Conservation (phyloP, 768 basidiomycete species). For the Psilocybe cyanescens region DNA sequence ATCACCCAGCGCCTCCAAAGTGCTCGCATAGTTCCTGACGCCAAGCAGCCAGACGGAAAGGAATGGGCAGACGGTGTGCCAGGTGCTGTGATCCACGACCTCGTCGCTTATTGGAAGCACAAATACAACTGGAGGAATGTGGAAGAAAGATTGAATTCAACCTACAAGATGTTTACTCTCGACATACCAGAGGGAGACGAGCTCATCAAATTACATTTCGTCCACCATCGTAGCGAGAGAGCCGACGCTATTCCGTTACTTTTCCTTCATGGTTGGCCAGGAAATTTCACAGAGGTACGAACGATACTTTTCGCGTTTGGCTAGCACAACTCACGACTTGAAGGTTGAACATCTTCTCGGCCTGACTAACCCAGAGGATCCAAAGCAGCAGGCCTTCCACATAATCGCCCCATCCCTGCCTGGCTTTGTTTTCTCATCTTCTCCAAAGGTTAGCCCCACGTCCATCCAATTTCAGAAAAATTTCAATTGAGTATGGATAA, state of each 20-base stretch:
- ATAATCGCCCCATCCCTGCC: constrained; percentile 35
- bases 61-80: constrained; percentile 55
- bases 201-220: constrained; percentile 53
- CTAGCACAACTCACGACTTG: background rate
- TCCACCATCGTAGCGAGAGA: constrained; percentile 47
- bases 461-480: background rate
- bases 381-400: constrained; percentile 34
- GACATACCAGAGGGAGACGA: constrained; percentile 50
- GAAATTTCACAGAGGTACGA: constrained; percentile 36
- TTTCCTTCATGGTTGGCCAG: constrained; percentile 60
- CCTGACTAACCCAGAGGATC: constrained; percentile 30
- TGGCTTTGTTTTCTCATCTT: constrained; percentile 36
- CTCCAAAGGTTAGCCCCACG: constrained; percentile 25
- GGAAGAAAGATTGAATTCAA: constrained; percentile 49
- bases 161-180: constrained; percentile 51
- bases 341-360: constrained; percentile 33
- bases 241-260: constrained; percentile 51
- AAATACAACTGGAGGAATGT: constrained; percentile 53
- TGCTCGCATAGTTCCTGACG: constrained; percentile 47
- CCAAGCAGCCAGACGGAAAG: constrained; percentile 41
- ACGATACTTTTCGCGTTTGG: constrained; percentile 1
- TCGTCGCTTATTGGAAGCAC: constrained; percentile 47
- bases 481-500: background rate
- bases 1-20: constrained; percentile 47
- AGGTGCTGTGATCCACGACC: constrained; percentile 39